Evolutionary conservation across 768 basidiomycete species (phyloP).

Genomic region (Rhodotorula kratochvilovae): DNA sequence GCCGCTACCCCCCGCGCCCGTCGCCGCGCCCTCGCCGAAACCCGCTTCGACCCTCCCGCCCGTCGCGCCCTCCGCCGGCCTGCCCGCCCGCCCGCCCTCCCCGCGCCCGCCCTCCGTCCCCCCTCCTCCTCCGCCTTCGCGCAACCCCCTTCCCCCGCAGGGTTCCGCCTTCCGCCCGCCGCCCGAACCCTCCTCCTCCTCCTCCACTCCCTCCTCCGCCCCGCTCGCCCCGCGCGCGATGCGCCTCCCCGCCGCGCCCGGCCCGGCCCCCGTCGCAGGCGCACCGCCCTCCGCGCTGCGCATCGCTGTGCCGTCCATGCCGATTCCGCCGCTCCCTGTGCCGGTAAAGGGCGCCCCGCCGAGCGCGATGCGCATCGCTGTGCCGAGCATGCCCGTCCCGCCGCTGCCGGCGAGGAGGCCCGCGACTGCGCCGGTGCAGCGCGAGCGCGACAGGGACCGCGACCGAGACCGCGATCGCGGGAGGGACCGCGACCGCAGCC

Average conservation of each 20-base stretch:
- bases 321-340: constrained; percentile 13
- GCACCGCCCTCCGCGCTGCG: not conserved
- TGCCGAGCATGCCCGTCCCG: constrained; percentile 7
- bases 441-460: not conserved
- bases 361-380: constrained; percentile 8
- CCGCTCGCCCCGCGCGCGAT: not conserved
- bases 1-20: constrained; percentile 2
- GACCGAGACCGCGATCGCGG: not conserved
- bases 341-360: not conserved
- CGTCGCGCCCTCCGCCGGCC: not conserved
- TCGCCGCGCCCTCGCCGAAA: not conserved
- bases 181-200: not conserved
- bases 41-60: not conserved
- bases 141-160: constrained; percentile 49
- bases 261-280: not conserved
- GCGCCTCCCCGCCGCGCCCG: not conserved
- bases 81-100: constrained; percentile 16
- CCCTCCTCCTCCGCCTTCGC: constrained; percentile 46
- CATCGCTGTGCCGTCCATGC: not conserved
- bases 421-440: not conserved
- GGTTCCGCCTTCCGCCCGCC: not conserved
- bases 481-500: not conserved
- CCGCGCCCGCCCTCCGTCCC: constrained; percentile 36
- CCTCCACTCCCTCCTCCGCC: too few relatives aligned
- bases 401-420: not conserved